A percentile compares a stretch with the other conserved stretches of the same genome.
Evolutionary conservation across 2,329 filamentous ascomycete species (phyloP).

Genomic region (Nemania serpens): DNA sequence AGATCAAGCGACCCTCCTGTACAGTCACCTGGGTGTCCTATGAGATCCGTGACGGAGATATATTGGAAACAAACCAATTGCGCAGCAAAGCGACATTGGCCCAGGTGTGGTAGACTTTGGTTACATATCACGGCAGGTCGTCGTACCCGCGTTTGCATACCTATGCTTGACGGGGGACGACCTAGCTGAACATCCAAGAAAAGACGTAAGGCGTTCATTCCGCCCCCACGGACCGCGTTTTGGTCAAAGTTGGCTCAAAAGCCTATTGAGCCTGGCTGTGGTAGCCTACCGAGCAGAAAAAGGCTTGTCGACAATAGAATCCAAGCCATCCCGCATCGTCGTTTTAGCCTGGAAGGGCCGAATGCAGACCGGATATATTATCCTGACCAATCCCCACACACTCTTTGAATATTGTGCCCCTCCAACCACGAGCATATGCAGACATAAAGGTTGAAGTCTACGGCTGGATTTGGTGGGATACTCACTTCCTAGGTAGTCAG

Average conservation of each 20-base stretch:
- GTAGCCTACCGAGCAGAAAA: slow-evolving; percentile 35
- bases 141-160: neutral
- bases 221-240: slow-evolving; percentile 25
- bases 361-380: slow-evolving; percentile 44
- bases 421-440: neutral
- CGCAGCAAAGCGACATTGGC: neutral
- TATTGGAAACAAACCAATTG: slow-evolving; percentile 5
- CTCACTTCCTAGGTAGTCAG: slow-evolving; percentile 17
- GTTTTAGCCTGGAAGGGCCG: slow-evolving; percentile 52
- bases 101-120: slow-evolving; percentile 10
- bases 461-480: slow-evolving; percentile 2
- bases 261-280: slow-evolving; percentile 20
- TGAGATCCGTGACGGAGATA: slow-evolving; percentile 10
- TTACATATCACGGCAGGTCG: neutral
- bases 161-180: neutral
- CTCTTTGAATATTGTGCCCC: slow-evolving; percentile 32
- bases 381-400: slow-evolving; percentile 43
- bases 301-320: slow-evolving; percentile 32
- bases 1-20: slow-evolving; percentile 2
- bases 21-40: slow-evolving; percentile 1
- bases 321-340: slow-evolving; percentile 36
- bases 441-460: neutral
- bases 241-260: slow-evolving; percentile 19
- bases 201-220: slow-evolving; percentile 27
- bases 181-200: slow-evolving; percentile 25